Percentiles rank a stretch among this genome's conserved stretches.
Evolutionary conservation across 805 yeast species (phyloP).

Genomic region (Sugiyamaella valdiviana): DNA sequence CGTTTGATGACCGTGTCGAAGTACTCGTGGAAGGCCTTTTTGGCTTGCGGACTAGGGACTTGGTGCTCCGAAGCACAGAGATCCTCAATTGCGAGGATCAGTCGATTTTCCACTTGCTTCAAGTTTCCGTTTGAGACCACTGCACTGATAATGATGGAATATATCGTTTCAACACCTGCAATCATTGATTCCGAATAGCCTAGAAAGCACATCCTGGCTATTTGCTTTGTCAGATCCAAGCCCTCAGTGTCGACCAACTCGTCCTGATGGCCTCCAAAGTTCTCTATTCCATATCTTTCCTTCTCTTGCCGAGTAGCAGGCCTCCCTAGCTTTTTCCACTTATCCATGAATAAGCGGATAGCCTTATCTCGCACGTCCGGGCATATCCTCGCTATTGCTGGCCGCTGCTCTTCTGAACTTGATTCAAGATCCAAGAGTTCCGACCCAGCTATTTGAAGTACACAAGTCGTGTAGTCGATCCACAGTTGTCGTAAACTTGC

Average conservation of each 20-base stretch:
- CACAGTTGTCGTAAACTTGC: slow-evolving; percentile 57
- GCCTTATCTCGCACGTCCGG: slow-evolving; percentile 58
- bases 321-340: slow-evolving; percentile 76
- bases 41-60: neutral
- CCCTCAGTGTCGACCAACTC: neutral
- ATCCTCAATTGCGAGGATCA: slow-evolving; percentile 49
- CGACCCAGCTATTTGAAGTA: slow-evolving; percentile 55
- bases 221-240: neutral
- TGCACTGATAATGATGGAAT: neutral
- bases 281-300: slow-evolving; percentile 51
- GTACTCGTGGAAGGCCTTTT: neutral
- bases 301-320: slow-evolving; percentile 46
- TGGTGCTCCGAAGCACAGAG: neutral
- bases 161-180: neutral
- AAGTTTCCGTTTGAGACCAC: neutral
- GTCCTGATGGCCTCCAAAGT: slow-evolving; percentile 65
- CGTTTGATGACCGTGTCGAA: neutral
- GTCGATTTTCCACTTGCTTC: neutral
- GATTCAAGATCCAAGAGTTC: slow-evolving; percentile 65
- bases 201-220: neutral
- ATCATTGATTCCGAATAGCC: neutral
- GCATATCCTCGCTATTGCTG: slow-evolving; percentile 58
- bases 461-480: slow-evolving; percentile 57
- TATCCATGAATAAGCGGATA: slow-evolving; percentile 46
- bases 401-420: slow-evolving; percentile 63